phyloP scores from a whole-genome alignment of 371 early-diverging fungal species.

The Blakeslea trispora region DNA sequence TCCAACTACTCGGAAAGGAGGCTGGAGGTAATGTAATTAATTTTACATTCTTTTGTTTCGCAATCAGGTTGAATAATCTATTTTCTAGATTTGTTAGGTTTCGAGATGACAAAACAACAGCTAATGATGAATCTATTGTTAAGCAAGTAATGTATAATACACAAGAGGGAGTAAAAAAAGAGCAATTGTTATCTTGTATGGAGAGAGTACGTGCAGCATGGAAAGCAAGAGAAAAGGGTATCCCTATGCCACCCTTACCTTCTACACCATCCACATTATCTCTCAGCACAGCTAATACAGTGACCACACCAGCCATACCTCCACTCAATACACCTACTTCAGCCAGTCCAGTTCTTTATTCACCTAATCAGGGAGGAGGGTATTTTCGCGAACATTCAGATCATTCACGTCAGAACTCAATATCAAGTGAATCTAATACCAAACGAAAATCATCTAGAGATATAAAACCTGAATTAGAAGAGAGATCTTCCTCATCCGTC shows the following conservation, averaged over 20 bases:
- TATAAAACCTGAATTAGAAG: too few species aligned
- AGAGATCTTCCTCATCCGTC: background rate
- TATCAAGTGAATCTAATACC: slow-evolving; percentile 11
- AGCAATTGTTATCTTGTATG: slow-evolving; percentile 47
- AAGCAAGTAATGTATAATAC: slow-evolving; percentile 56
- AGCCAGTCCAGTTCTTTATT: slow-evolving; percentile 4
- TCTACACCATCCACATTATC: slow-evolving; percentile 3
- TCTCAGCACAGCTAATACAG: slow-evolving; percentile 5
- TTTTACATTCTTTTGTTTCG: too few species aligned
- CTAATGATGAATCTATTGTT: slow-evolving; percentile 65
- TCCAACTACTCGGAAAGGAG: slow-evolving; percentile 56
- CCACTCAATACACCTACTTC: slow-evolving; percentile 7
- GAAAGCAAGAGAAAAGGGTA: slow-evolving; percentile 60
- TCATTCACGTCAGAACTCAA: slow-evolving; percentile 11
- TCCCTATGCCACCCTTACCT: slow-evolving; percentile 32
- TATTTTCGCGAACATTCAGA: slow-evolving; percentile 14
- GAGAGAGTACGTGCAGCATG: slow-evolving; percentile 61
- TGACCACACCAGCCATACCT: slow-evolving; percentile 5
- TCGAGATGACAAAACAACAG: slow-evolving; percentile 69
- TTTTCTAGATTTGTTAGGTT: slow-evolving; percentile 60
- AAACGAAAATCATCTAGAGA: slow-evolving; percentile 18
- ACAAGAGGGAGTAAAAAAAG: slow-evolving; percentile 56
- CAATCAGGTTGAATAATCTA: too few species aligned
- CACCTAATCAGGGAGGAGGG: slow-evolving; percentile 4
- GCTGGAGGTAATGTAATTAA: slow-evolving; percentile 69